Conservation (phyloP, 1,139 yeast genomes). For the Wickerhamomyces sp. region DNA sequence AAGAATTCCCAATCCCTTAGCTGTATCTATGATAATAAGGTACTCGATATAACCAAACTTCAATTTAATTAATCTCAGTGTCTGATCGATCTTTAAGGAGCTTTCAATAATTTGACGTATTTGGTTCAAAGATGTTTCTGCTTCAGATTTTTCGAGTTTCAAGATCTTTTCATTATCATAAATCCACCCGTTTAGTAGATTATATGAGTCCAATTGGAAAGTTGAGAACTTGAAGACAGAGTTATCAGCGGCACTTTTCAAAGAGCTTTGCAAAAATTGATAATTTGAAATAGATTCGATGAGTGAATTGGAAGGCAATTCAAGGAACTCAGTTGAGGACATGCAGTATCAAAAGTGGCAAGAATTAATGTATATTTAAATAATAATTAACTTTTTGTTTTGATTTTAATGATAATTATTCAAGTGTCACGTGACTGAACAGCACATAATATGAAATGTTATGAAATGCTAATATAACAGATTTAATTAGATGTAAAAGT, state of each 20-base stretch:
- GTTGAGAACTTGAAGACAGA: not conserved
- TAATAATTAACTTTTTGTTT: not conserved
- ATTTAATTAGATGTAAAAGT: no score
- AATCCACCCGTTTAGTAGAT: slow-evolving; percentile 8
- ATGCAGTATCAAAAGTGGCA: no score
- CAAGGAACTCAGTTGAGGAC: not conserved
- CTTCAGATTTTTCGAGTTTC: not conserved
- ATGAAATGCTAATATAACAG: no score
- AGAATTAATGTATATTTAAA: not conserved
- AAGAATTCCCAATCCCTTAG: slow-evolving; percentile 7
- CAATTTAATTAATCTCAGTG: slow-evolving; percentile 5
- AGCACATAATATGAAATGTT: no score
- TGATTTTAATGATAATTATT: no score
- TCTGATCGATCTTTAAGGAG: slow-evolving; percentile 3
- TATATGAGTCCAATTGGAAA: slow-evolving; percentile 1
- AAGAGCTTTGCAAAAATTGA: slow-evolving; percentile 4
- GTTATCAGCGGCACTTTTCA: not conserved
- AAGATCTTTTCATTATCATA: slow-evolving; percentile 2
- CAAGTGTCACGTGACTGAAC: no score
- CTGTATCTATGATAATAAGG: slow-evolving; percentile 3
- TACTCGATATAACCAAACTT: slow-evolving; percentile 4
- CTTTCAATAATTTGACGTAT: slow-evolving; percentile 1
- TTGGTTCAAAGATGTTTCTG: not conserved
- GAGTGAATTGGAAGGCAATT: slow-evolving; percentile 6
- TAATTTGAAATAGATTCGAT: slow-evolving; percentile 9